Evolutionary conservation across 2,329 filamentous ascomycete genomes (phyloP).

Genomic region (Nannizziopsis arthrosporioides): DNA sequence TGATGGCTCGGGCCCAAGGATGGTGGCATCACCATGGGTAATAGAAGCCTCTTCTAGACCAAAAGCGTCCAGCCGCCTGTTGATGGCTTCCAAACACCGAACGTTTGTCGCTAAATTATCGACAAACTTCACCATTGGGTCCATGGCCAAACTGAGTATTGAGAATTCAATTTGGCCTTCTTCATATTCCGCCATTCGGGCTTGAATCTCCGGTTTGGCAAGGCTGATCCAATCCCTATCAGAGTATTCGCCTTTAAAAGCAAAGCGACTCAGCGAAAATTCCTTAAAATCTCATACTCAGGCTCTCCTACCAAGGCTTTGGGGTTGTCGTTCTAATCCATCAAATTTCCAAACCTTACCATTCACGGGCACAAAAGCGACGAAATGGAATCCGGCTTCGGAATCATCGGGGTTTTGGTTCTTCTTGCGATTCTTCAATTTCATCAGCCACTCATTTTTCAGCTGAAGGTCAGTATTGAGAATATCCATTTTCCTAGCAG

Average conservation of each 20-base stretch:
- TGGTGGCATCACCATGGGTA: constrained; percentile 16
- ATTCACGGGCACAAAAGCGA: constrained; percentile 71
- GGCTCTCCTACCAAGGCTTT: constrained; percentile 44
- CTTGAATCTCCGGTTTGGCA: constrained; percentile 52
- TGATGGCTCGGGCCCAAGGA: constrained; percentile 29
- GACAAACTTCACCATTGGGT: constrained; percentile 45
- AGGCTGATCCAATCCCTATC: constrained; percentile 54
- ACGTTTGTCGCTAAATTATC: constrained; percentile 36
- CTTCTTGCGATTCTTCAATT: constrained; percentile 24
- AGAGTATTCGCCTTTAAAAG: constrained; percentile 30
- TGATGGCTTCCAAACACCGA: constrained; percentile 32
- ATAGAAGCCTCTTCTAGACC: constrained; percentile 4
- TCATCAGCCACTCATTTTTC: constrained; percentile 35
- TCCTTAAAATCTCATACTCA: not conserved
- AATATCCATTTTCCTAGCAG: constrained; percentile 60
- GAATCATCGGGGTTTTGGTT: constrained; percentile 36
- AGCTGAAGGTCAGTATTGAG: constrained; percentile 58
- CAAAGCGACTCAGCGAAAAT: constrained; percentile 12
- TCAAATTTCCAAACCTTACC: constrained; percentile 78
- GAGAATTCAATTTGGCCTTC: constrained; percentile 61
- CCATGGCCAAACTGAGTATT: constrained; percentile 61
- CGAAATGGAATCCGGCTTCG: constrained; percentile 70
- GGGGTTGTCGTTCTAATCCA: constrained; percentile 62
- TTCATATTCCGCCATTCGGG: constrained; percentile 55
- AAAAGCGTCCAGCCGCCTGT: constrained; percentile 15